These are phyloP conservation scores for Angomonas desouzai DNA, from an alignment of 208 protist species.

Conservation along the genomic window DNA sequence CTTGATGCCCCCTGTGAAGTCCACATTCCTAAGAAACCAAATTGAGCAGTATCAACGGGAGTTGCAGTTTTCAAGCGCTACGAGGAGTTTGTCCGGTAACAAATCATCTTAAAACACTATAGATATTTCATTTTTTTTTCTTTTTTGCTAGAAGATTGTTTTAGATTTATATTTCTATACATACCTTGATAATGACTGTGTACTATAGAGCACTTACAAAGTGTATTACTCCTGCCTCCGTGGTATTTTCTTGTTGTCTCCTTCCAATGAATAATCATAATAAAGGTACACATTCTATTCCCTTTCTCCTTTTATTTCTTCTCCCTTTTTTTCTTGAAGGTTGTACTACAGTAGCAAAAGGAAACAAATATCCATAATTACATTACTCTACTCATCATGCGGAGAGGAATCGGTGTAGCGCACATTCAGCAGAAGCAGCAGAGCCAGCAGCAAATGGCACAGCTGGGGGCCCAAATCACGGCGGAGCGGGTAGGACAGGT, in stretches of 20 bases:
- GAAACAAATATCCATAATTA: too few relatives aligned
- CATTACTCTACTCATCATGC: slow-evolving; percentile 36
- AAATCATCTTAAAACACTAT: not conserved
- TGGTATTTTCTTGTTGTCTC: too few relatives aligned
- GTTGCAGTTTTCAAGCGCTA: slow-evolving; percentile 1
- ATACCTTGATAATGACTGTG: not conserved
- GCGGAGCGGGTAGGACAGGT: slow-evolving; percentile 76
- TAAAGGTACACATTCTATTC: not conserved
- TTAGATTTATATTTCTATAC: not conserved
- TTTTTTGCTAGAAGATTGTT: not conserved
- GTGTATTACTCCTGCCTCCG: too few relatives aligned
- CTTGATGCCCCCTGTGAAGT: not conserved
- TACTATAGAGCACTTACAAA: not conserved
- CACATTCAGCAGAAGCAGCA: slow-evolving; percentile 74
- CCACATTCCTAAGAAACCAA: not conserved
- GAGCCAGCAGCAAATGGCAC: slow-evolving; percentile 74
- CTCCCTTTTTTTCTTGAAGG: not conserved
- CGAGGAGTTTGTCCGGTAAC: not conserved
- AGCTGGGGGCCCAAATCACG: slow-evolving; percentile 81
- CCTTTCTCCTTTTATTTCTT: not conserved
- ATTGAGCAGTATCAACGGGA: slow-evolving; percentile 4
- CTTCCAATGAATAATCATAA: too few relatives aligned
- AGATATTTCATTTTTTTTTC: not conserved
- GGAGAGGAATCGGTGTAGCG: slow-evolving; percentile 76
- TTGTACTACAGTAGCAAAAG: too few relatives aligned